These are phyloP conservation scores for Leonotis leonurus DNA, from an alignment of 257 asterid species.

Conservation along the genomic window DNA sequence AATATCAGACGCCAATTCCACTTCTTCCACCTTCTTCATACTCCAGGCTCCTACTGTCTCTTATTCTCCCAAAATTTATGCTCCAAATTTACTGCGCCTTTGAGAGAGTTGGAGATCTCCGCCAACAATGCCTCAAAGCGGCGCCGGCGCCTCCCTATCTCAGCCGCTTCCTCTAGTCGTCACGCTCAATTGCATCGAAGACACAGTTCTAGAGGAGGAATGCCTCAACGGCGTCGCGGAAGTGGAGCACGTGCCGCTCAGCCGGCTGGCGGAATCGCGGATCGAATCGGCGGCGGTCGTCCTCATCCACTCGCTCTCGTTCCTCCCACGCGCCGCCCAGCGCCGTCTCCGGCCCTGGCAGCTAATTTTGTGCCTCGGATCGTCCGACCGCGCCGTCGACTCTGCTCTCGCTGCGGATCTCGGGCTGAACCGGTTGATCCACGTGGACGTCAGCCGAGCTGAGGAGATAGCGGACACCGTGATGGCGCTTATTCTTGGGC, in stretches of 20 bases:
- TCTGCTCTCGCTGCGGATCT: conserved; percentile 83
- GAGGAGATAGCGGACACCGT: conserved; percentile 99
- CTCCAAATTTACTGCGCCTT: conserved; percentile 11
- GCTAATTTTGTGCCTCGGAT: conserved; percentile 89
- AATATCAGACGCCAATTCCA: neutral
- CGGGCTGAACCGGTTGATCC: conserved; percentile 67
- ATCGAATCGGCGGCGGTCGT: conserved; percentile 88
- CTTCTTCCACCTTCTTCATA: neutral
- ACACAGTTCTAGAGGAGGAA: conserved; percentile 60
- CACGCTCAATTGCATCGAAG: conserved; percentile 90
- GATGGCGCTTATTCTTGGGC: conserved; percentile 90
- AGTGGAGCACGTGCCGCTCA: conserved; percentile 84
- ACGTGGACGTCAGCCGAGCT: conserved; percentile 85
- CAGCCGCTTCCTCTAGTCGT: conserved; percentile 60
- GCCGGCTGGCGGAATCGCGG: conserved; percentile 79
- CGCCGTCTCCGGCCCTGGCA: conserved; percentile 95
- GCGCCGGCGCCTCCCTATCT: conserved; percentile 23
- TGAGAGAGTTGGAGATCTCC: conserved; percentile 36
- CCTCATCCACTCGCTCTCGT: conserved; percentile 82
- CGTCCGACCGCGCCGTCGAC: conserved; percentile 79
- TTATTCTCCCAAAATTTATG: conserved; percentile 2
- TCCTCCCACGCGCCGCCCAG: conserved; percentile 99
- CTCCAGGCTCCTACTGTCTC: neutral
- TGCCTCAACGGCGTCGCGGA: conserved; percentile 69
- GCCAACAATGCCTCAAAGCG: conserved; percentile 43